These are phyloP conservation scores for Alternaria sp. DNA, from an alignment of 2,329 filamentous ascomycete species.

Conservation along the genomic window DNA sequence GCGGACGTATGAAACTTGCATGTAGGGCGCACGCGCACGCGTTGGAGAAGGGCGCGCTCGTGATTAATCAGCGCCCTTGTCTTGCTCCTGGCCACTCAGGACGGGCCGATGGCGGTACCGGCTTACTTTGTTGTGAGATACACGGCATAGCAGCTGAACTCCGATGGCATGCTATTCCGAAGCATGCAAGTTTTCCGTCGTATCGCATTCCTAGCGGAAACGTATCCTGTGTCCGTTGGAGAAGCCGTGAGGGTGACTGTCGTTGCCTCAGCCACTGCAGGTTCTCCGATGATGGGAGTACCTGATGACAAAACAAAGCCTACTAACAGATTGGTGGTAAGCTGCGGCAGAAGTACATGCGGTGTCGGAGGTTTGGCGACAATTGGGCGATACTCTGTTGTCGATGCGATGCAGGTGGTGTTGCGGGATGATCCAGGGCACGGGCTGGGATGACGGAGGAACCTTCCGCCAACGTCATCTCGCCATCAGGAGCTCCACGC, in stretches of 20 bases:
- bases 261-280: background rate
- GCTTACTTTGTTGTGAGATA: constrained; percentile 5
- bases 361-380: background rate
- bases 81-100: constrained; percentile 19
- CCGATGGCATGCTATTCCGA: constrained; percentile 1
- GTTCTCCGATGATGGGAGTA: background rate
- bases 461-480: constrained; percentile 6
- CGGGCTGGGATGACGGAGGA: background rate
- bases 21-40: constrained; percentile 20
- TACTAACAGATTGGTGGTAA: background rate
- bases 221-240: background rate
- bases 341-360: background rate
- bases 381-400: background rate
- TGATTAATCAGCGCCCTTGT: constrained; percentile 19
- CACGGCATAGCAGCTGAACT: background rate
- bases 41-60: constrained; percentile 23
- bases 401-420: background rate
- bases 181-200: background rate
- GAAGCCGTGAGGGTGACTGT: background rate
- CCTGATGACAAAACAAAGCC: background rate
- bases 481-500: background rate
- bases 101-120: constrained; percentile 15
- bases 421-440: background rate
- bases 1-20: background rate
- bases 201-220: background rate